Evolutionary conservation across 352 stramenopile genomes (phyloP), one percentile per base, ranked within the genome.

Genomic region (Aphanomyces astaci): DNA sequence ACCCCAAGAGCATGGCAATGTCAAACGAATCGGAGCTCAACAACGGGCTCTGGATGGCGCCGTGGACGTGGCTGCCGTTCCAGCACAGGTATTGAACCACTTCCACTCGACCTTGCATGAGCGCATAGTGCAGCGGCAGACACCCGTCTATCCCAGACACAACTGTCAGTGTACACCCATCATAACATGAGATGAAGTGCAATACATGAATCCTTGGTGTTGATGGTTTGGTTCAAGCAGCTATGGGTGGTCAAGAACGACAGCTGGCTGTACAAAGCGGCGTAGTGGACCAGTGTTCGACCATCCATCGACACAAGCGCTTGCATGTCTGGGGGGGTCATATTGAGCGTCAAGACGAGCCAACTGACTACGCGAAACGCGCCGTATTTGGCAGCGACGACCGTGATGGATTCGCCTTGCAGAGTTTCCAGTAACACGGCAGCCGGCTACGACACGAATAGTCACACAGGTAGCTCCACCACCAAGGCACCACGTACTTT

Each of bases 1-100:
- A 86, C 25, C 80, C 59, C 27, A 82, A 53, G 0, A 91, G 63
- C 10, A 68, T 73, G 22, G 67, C 65, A n/a, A 89, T 79, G 22
- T 49, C 32, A 46, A 68, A 32, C 17, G 33, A 28, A 40, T 57
- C 51, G 0, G 27, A 11, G 1, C 10, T 33, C 13, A 59, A 22
- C 10, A 59, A 1, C 22, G n/a, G 48, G n/a, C n/a, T 68, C 24
- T 68, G 62, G 11, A 68, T 68, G 19, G 43, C 22, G 22, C 62
- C 49, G 10, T 24, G 13, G 11, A 59, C 62, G 51, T 59, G 15
- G 13, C 43, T 31, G 24, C 62, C 62, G 33, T 60, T 51, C 43
- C 25, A 36, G 22, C 62, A 46, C 13, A 68, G 17, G 32, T 59
- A 60, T 15, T 60, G n/a, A 43, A 68, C 31, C 22, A 59, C 62